Evolutionary conservation across 2,329 filamentous ascomycete species (phyloP).

Genomic region (Aspergillus candidus): DNA sequence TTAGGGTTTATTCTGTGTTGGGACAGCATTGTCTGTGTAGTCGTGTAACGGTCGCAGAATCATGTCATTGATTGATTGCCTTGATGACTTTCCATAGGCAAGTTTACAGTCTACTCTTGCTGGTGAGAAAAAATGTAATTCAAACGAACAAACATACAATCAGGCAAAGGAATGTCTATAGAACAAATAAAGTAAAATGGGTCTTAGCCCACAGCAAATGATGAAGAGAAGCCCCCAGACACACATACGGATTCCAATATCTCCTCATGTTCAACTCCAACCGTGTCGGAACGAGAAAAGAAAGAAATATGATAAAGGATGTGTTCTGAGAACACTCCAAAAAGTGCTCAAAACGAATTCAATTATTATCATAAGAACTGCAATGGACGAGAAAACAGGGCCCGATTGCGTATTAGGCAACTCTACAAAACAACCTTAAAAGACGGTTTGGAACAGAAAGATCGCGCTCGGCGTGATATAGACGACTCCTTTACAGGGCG

Average conservation of each 20-base stretch:
- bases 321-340: constrained; percentile 18
- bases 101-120: too few species aligned
- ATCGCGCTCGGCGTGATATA: constrained; percentile 17
- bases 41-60: too few species aligned
- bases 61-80: too few species aligned
- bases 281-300: constrained; percentile 7
- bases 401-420: constrained; percentile 32
- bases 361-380: constrained; percentile 40
- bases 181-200: constrained; percentile 13
- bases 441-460: constrained; percentile 20
- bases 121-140: constrained; percentile 7
- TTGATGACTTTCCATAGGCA: too few species aligned
- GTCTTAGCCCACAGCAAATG: constrained; percentile 17
- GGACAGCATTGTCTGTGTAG: neutral
- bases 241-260: constrained; percentile 13
- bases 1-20: too few species aligned
- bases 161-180: constrained; percentile 21
- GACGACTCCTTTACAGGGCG: constrained; percentile 39
- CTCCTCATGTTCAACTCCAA: neutral
- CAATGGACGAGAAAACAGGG: constrained; percentile 25
- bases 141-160: constrained; percentile 10
- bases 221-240: neutral
- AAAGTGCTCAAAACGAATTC: constrained; percentile 29
- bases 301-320: constrained; percentile 16
- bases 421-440: constrained; percentile 29